Percentiles rank a stretch among this genome's conserved stretches.
Evolutionary conservation across 2,329 filamentous ascomycete genomes (phyloP).

Genomic region (Pestalotiopsis sp.): DNA sequence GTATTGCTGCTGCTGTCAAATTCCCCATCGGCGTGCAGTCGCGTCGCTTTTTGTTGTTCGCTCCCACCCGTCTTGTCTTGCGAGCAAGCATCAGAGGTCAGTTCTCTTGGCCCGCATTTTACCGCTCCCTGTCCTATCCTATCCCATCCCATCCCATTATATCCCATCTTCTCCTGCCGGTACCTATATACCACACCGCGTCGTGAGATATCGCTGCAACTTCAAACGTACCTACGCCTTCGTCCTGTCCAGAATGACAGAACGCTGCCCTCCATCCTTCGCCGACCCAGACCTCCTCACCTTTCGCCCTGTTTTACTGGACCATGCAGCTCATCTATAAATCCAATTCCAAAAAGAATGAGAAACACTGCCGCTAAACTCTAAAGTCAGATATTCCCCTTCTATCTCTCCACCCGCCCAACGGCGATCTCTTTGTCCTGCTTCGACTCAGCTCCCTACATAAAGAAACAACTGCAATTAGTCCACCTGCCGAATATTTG

Average conservation of each 20-base stretch:
- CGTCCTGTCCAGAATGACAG: not conserved
- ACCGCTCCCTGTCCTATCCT: not conserved
- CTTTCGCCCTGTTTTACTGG: not conserved
- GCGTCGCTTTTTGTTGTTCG: not conserved
- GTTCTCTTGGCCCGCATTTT: not conserved
- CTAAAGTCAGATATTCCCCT: conserved; percentile 18
- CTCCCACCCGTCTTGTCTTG: not conserved
- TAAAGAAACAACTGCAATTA: conserved; percentile 2
- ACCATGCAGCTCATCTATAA: not conserved
- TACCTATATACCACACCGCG: not conserved
- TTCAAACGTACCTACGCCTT: not conserved
- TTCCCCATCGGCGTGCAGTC: not conserved
- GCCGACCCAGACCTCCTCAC: not conserved
- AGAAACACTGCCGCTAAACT: conserved; percentile 22
- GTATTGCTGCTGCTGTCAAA: not conserved
- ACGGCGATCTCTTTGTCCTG: not conserved
- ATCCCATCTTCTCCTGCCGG: not conserved
- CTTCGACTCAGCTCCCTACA: not conserved
- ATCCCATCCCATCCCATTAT: not conserved
- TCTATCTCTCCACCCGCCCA: conserved; percentile 17
- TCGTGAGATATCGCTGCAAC: not conserved
- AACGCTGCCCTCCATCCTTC: not conserved
- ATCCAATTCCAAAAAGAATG: not conserved
- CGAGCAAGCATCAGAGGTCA: not conserved
- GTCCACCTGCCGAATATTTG: conserved; percentile 22